A percentile compares a stretch with the other conserved stretches of the same genome.
Evolutionary conservation across 495 filamentous ascomycete species (phyloP).

Genomic region (Trichoderma orchidacearum): DNA sequence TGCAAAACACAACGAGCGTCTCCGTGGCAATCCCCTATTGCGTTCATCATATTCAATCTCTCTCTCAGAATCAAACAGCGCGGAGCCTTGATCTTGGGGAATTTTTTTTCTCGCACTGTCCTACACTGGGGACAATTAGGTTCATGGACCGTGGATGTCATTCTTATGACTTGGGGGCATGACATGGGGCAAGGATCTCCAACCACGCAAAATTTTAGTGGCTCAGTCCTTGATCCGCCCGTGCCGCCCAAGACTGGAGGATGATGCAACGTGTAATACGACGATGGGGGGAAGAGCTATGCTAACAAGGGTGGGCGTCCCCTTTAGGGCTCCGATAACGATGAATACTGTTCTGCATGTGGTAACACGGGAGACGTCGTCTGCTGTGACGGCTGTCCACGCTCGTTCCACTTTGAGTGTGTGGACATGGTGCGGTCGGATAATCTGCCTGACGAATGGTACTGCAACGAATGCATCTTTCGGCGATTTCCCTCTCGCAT

Average conservation of each 20-base stretch:
- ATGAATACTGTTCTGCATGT: constrained; percentile 78
- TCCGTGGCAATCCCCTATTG: no score
- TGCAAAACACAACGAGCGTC: no score
- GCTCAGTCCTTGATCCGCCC: background rate
- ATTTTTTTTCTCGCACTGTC: constrained; percentile 1
- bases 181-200: constrained; percentile 1
- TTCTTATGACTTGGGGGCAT: background rate
- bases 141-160: background rate
- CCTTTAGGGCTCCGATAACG: constrained; percentile 49
- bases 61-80: no score
- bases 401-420: constrained; percentile 79
- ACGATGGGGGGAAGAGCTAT: background rate
- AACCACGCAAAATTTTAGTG: constrained; percentile 1
- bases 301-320: background rate
- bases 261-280: background rate
- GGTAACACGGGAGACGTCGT: constrained; percentile 68
- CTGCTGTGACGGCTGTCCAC: constrained; percentile 83
- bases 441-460: constrained; percentile 65
- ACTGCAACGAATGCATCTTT: constrained; percentile 57
- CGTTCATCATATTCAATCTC: no score
- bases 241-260: background rate
- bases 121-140: background rate
- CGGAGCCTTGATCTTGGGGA: background rate
- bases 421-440: constrained; percentile 51
- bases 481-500: constrained; percentile 18